A percentile compares a stretch with the other conserved stretches of the same genome.
These are phyloP conservation scores for Thelonectria blattea DNA, from an alignment of 2,329 filamentous ascomycete genomes.

Conservation along the genomic window DNA sequence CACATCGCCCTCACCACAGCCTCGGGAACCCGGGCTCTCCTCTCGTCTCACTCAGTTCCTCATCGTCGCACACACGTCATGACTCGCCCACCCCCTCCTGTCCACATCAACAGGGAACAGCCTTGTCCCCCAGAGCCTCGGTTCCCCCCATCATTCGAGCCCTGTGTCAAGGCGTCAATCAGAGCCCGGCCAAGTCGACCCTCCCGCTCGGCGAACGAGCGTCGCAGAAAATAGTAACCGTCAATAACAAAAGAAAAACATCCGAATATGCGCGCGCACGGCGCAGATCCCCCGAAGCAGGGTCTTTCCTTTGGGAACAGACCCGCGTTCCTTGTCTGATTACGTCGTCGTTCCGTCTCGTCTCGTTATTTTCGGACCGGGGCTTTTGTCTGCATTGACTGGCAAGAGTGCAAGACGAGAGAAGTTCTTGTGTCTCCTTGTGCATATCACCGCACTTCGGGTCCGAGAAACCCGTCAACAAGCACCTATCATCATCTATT, in stretches of 20 bases:
- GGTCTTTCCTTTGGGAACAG: background rate
- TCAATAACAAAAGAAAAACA: background rate
- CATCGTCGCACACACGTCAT: background rate
- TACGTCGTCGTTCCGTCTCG: background rate
- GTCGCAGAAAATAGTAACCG: background rate
- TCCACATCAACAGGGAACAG: background rate
- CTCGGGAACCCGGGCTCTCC: slow-evolving; percentile 1
- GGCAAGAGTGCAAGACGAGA: background rate
- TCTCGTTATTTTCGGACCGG: background rate
- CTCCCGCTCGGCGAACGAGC: background rate
- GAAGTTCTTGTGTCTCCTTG: background rate
- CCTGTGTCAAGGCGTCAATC: slow-evolving; percentile 5
- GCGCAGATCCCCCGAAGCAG: background rate
- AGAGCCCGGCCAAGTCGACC: background rate
- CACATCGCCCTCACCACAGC: background rate
- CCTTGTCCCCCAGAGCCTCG: background rate
- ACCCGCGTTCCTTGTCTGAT: background rate
- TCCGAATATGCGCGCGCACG: background rate
- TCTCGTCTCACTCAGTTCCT: background rate
- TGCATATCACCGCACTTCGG: too few species aligned
- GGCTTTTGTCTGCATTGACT: background rate
- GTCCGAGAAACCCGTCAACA: too few species aligned
- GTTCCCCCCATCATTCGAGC: background rate
- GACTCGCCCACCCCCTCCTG: background rate
- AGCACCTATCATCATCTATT: too few species aligned